phyloP scores from a whole-genome alignment of 2,329 filamentous ascomycete species.

The Colletotrichum somersetense region DNA sequence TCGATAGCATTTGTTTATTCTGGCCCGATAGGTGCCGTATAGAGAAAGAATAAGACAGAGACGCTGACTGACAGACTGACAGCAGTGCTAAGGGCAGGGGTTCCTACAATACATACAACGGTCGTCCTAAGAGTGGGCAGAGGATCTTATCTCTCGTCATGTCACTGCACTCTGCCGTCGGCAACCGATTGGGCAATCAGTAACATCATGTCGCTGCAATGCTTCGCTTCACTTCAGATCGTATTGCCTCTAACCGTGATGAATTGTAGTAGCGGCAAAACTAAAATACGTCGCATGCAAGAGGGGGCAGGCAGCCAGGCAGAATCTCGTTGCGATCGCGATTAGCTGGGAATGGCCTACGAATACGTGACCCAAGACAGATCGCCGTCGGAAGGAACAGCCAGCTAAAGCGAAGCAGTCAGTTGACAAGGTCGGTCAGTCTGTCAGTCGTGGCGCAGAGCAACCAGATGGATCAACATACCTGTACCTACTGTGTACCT shows the following conservation, averaged over 20 bases:
- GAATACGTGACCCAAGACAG: neutral
- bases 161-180: neutral
- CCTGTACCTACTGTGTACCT: too few species aligned
- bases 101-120: constrained; percentile 22
- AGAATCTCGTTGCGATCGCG: neutral
- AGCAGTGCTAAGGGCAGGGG: constrained; percentile 32
- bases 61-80: neutral
- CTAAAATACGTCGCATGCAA: constrained; percentile 12
- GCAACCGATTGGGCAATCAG: neutral
- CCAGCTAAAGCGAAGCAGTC: neutral
- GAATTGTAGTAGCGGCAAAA: constrained; percentile 31
- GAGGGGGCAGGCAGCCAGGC: constrained; percentile 5
- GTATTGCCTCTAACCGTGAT: neutral
- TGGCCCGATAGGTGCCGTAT: neutral
- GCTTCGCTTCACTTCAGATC: constrained; percentile 1
- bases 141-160: constrained; percentile 11
- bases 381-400: constrained; percentile 5
- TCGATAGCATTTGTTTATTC: neutral
- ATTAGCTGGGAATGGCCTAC: constrained; percentile 17
- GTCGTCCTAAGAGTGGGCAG: constrained; percentile 26
- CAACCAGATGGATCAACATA: constrained; percentile 14
- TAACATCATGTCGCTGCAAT: neutral
- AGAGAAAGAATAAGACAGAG: neutral
- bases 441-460: constrained; percentile 11
- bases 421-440: neutral